A percentile compares a stretch with the other conserved stretches of the same genome.
phyloP scores from a whole-genome alignment of 1,284 basidiomycete species.

The Cryptococcus depauperatus region DNA sequence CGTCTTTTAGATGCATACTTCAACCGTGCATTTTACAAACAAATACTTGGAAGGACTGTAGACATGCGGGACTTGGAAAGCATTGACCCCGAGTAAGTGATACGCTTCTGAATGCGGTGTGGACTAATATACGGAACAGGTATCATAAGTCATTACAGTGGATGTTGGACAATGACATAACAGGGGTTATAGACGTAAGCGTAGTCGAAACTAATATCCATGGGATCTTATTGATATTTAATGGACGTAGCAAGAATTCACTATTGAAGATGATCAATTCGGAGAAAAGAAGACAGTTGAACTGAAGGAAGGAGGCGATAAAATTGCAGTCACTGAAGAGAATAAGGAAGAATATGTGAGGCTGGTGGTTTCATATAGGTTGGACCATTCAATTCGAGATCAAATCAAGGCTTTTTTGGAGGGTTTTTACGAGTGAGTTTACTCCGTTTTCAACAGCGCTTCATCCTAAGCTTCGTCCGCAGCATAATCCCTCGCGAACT shows the following conservation, averaged over 20 bases:
- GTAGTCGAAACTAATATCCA: neutral
- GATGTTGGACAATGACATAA: conserved; percentile 47
- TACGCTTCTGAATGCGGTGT: neutral
- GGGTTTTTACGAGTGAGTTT: conserved; percentile 75
- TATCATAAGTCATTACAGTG: conserved; percentile 46
- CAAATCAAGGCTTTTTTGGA: conserved; percentile 84
- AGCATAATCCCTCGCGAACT: conserved; percentile 45
- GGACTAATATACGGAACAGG: conserved; percentile 11
- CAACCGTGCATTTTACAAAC: conserved; percentile 86
- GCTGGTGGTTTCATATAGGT: conserved; percentile 66
- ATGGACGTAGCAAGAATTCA: conserved; percentile 41
- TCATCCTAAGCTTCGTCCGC: too few species aligned
- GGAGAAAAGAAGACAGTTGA: conserved; percentile 78
- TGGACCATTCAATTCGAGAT: conserved; percentile 92
- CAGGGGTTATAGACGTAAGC: conserved; percentile 41
- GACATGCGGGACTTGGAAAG: conserved; percentile 91
- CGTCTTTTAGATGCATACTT: conserved; percentile 97
- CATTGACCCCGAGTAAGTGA: conserved; percentile 78
- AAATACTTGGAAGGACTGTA: conserved; percentile 81
- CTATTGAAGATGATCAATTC: conserved; percentile 57
- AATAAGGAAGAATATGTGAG: conserved; percentile 96
- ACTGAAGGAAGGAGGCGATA: conserved; percentile 73
- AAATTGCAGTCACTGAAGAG: conserved; percentile 79
- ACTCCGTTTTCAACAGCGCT: too few species aligned
- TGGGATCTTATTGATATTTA: neutral